phyloP scores from a whole-genome alignment of 495 filamentous ascomycete genomes.

The Xylaria scruposa region DNA sequence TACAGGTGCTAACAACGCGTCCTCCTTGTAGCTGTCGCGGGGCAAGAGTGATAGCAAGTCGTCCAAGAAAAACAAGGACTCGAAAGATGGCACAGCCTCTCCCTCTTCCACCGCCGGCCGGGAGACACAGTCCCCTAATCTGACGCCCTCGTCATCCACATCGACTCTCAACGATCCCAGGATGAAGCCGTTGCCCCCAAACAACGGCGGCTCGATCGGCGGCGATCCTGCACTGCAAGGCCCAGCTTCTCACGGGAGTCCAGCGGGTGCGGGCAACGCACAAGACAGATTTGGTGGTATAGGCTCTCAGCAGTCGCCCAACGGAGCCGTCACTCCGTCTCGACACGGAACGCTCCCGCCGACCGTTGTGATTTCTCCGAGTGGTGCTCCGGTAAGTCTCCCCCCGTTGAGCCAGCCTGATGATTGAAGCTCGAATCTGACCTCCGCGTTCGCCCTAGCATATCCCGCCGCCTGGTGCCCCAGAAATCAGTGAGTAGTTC shows the following conservation, averaged over 20 bases:
- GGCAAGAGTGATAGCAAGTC: conserved; percentile 91
- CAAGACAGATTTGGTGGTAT: conserved; percentile 54
- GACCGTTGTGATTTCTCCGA: conserved; percentile 94
- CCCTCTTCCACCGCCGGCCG: conserved; percentile 67
- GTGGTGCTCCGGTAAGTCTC: conserved; percentile 81
- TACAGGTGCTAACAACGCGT: conserved; percentile 20
- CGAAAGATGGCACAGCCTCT: conserved; percentile 77
- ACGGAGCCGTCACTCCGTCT: conserved; percentile 71
- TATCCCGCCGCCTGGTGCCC: conserved; percentile 87
- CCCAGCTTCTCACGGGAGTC: conserved; percentile 38
- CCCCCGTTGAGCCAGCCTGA: background rate
- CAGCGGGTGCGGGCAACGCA: conserved; percentile 36
- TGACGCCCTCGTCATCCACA: conserved; percentile 83
- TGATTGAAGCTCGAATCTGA: conserved; percentile 19
- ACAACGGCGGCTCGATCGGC: conserved; percentile 65
- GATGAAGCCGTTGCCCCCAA: conserved; percentile 77
- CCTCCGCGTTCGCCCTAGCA: conserved; percentile 62
- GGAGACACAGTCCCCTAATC: conserved; percentile 62
- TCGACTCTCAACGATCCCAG: conserved; percentile 84
- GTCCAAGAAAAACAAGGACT: conserved; percentile 91
- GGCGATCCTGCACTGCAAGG: conserved; percentile 55
- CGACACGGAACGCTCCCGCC: conserved; percentile 77
- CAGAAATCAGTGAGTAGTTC: too few species aligned
- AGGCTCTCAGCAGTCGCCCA: conserved; percentile 49
- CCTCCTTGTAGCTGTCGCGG: conserved; percentile 76